phyloP scores from a whole-genome alignment of 2,329 filamentous ascomycete species.

The Colletotrichum tanaceti region DNA sequence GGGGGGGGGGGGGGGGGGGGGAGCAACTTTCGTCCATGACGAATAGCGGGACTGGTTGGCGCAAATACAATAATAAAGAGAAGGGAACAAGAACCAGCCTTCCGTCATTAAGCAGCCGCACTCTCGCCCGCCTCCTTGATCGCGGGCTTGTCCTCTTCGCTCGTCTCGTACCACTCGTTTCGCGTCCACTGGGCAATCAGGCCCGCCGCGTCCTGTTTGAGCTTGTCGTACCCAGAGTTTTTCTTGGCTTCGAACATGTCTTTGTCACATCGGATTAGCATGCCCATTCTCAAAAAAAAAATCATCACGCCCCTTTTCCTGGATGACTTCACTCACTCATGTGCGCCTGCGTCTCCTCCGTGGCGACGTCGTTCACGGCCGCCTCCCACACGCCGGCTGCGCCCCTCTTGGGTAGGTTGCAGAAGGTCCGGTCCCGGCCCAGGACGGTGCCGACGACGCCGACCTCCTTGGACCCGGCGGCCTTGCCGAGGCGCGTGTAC shows the following conservation, averaged over 20 bases:
- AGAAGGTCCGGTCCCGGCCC: slow-evolving; percentile 85
- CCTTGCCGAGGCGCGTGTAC: slow-evolving; percentile 84
- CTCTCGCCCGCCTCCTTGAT: slow-evolving; percentile 38
- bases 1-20: too few relatives aligned
- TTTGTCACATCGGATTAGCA: slow-evolving; percentile 46
- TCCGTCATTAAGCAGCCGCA: slow-evolving; percentile 21
- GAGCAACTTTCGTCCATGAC: slow-evolving; percentile 8
- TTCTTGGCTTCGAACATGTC: slow-evolving; percentile 79
- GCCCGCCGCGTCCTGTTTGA: slow-evolving; percentile 74
- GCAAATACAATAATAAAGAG: too few relatives aligned
- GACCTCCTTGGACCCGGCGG: slow-evolving; percentile 66
- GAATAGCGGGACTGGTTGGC: not conserved
- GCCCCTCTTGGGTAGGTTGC: slow-evolving; percentile 75
- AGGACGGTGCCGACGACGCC: slow-evolving; percentile 69
- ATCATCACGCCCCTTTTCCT: too few relatives aligned
- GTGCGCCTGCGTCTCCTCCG: slow-evolving; percentile 85
- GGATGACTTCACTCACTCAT: slow-evolving; percentile 63
- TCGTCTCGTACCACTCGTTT: slow-evolving; percentile 75
- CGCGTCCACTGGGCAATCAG: slow-evolving; percentile 73
- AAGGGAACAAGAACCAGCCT: not conserved
- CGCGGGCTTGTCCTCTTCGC: slow-evolving; percentile 50
- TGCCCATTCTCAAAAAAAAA: not conserved
- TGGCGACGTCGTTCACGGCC: slow-evolving; percentile 81
- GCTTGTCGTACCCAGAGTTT: slow-evolving; percentile 77
- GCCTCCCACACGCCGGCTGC: slow-evolving; percentile 71